These are phyloP conservation scores for Hyaloscypha finlandica DNA, from an alignment of 495 filamentous ascomycete species.

Conservation along the genomic window DNA sequence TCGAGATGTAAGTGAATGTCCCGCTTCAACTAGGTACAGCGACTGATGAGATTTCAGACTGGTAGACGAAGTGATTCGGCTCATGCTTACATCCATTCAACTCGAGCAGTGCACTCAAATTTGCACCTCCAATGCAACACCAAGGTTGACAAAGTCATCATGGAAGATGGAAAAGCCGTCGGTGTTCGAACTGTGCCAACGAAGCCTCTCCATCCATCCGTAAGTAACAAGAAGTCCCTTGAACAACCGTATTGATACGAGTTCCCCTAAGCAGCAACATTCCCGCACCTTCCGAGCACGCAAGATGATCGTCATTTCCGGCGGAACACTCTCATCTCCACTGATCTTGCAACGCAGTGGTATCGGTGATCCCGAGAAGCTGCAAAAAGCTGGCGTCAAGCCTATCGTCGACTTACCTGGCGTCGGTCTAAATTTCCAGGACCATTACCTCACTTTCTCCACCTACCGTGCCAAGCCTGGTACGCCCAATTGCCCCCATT, in stretches of 20 bases:
- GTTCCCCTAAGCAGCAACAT: slow-evolving; percentile 42
- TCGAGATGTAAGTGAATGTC: slow-evolving; percentile 51
- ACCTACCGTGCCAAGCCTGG: slow-evolving; percentile 73
- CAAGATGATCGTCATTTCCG: slow-evolving; percentile 78
- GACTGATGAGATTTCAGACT: slow-evolving; percentile 43
- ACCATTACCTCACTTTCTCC: slow-evolving; percentile 82
- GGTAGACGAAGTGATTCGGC: slow-evolving; percentile 72
- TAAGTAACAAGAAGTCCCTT: slow-evolving; percentile 26
- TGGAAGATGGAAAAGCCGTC: slow-evolving; percentile 68
- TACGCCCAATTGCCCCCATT: neutral
- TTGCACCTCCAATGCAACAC: slow-evolving; percentile 77
- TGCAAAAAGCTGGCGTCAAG: slow-evolving; percentile 68
- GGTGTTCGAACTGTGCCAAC: slow-evolving; percentile 60
- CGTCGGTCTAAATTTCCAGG: slow-evolving; percentile 79
- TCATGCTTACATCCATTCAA: slow-evolving; percentile 74
- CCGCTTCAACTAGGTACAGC: neutral
- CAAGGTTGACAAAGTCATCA: slow-evolving; percentile 79
- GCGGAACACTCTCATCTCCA: slow-evolving; percentile 77
- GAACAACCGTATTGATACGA: slow-evolving; percentile 44
- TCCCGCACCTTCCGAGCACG: slow-evolving; percentile 65
- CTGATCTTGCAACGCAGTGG: slow-evolving; percentile 77
- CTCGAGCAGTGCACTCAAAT: slow-evolving; percentile 65
- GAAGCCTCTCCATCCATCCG: slow-evolving; percentile 50
- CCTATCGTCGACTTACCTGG: slow-evolving; percentile 78
- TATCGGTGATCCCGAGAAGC: slow-evolving; percentile 71